Evolutionary conservation across 129 eudicot species (phyloP).

Genomic region (Ambrosia artemisiifolia): DNA sequence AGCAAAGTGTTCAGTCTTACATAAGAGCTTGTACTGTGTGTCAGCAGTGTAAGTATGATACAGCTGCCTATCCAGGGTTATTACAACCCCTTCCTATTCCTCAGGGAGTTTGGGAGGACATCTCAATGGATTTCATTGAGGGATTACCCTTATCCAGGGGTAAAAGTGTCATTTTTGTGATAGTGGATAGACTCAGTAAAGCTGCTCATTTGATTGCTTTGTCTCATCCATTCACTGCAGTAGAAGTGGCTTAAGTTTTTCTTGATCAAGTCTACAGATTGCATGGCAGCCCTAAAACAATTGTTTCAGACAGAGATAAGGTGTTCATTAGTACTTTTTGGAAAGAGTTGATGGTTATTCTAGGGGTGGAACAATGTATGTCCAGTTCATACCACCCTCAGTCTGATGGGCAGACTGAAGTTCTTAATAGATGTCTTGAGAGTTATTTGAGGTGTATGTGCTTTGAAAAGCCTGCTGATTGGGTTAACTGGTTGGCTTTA

Average conservation of each 20-base stretch:
- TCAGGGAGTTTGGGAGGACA: no score
- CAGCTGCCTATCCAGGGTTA: no score
- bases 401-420: neutral
- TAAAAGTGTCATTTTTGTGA: no score
- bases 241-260: neutral
- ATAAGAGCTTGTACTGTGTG: no score
- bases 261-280: neutral
- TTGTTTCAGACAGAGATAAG: neutral
- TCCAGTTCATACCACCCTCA: slow-evolving; percentile 4
- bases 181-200: no score
- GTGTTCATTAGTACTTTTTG: neutral
- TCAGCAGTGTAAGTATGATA: no score
- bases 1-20: no score
- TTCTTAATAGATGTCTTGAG: neutral
- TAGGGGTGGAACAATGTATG: neutral
- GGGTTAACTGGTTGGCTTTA: neutral
- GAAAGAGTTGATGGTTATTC: neutral
- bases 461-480: neutral
- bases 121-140: no score
- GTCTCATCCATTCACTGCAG: no score
- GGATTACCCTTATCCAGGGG: no score
- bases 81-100: no score
- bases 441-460: neutral
- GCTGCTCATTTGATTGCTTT: no score
- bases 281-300: neutral